Evolutionary conservation across 2,329 filamentous ascomycete genomes (phyloP), one percentile per base, ranked within the genome.

Genomic region (Fusarium chaquense): DNA sequence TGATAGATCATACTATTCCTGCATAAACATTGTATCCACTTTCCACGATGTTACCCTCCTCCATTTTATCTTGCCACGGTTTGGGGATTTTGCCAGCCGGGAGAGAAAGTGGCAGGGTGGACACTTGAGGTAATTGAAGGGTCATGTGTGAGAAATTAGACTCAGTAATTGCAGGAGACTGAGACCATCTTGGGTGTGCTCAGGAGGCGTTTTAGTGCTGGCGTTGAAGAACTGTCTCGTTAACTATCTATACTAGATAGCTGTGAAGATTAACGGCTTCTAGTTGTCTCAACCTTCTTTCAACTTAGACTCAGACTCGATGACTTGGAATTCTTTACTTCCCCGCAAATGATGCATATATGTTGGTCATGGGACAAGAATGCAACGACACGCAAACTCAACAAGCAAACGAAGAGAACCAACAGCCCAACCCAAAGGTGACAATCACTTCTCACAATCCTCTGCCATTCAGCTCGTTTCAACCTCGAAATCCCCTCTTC

Each of bases 361-460:
- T 12, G 22, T 30, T 51, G 15, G 18, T 13, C 9, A 24, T 2
- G 20, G 5, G 22, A 12, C 30, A 35, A 11, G 2, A 32, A 13
- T 33, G 8, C 26, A 35, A n/a, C 11, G 18, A 36, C 18, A 40
- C 36, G n/a, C 36, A 40, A 40, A 40, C 36, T 13, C 6, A 40
- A 40, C 22, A 3, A n/a, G 8, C 35, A 24, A 28, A 50, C 35
- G 18, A 22, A 15, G 4, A 28, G 3, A 52, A 33, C 20, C n/a
- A 38, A 3, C 33, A 6, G 6, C 2, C 38, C 10, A 18, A 11
- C 5, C 11, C 22, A 28, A 12, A 33, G 9, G n/a, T 36, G 22
- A 50, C 13, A 32, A 16, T 63, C 61, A 64, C 18, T 57, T 64
- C 22, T 64, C 61, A 64, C 22, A 58, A 56, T 28, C n/a, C 10